Base-by-base conservation (phyloP, 2,329 filamentous ascomycete genomes). In the Didymellaceae sp. region DNA sequence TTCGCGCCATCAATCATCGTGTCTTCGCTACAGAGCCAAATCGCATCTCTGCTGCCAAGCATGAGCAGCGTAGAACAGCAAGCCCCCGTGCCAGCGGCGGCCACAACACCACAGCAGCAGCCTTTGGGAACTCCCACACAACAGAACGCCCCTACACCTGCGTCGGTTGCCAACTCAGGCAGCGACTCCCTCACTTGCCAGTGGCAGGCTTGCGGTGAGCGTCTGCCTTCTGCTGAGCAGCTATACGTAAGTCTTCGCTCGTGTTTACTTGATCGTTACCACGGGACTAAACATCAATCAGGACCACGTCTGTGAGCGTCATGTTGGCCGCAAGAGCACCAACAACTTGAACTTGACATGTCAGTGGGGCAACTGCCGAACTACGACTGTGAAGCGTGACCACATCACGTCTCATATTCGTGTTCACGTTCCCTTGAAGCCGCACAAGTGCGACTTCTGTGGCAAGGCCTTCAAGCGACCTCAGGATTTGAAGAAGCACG, bases 361-460 rank as follows among this genome's bases (percentile, higher is more conserved):
- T 78, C 90, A 95, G 73, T 99, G 94, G 94, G 94, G 92, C 65
- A 89, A 88, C 59, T 99, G 94, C 79, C 87, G 91, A 58, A 97
- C 93, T 17, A 97, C 92, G 38, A 97, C 93, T 2, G 93, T 97
- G 73, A 97, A 99, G 83, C 91, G 94, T 67, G 94, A 97, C 69
- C 94, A 99, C 78, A 99, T 99, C 76, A 99, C 94, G 41, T 97
- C 94, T 41, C 94, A 99, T 77, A 97, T 99, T 66, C 90, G 94
- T 59, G 94, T 97, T 45, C 94, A 99, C 74, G 93, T 99, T n/a
- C 94, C 94, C 1, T 81, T 99, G 55, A 99, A 99, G 82, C 94
- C 94, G 62, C 94, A 99, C 80, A 97, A 97, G 78, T 99, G 94
- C 75, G 92, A 97, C 72, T 96, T 97, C 77, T 99, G 94, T 72